Evolutionary conservation across 306 rosid genomes (phyloP).

Genomic region (Prunus mume): DNA sequence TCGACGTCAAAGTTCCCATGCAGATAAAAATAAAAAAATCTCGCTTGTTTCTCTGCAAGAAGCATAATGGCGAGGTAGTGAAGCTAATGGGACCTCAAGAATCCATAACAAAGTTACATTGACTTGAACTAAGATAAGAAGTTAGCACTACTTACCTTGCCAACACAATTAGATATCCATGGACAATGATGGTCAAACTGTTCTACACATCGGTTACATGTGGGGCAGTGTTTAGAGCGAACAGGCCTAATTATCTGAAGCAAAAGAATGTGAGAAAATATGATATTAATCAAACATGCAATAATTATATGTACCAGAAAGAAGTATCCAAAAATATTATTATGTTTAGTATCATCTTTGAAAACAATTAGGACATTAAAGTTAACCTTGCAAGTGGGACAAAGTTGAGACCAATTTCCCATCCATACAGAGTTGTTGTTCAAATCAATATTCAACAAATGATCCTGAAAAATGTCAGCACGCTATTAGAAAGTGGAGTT

Average conservation of each 20-base stretch:
- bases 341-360: not conserved
- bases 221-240: constrained; percentile 94
- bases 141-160: constrained; percentile 57
- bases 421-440: constrained; percentile 71
- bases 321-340: not conserved
- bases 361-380: constrained; percentile 19
- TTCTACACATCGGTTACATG: constrained; percentile 88
- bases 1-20: constrained; percentile 58
- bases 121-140: constrained; percentile 5
- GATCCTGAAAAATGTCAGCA: constrained; percentile 59
- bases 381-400: constrained; percentile 96
- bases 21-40: constrained; percentile 81
- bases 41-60: constrained; percentile 90
- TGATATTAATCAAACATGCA: not conserved
- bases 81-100: not conserved
- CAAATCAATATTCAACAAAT: constrained; percentile 71
- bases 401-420: constrained; percentile 98
- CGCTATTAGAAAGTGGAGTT: constrained; percentile 16
- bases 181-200: constrained; percentile 99
- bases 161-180: constrained; percentile 99
- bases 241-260: constrained; percentile 85
- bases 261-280: constrained; percentile 36
- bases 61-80: constrained; percentile 28
- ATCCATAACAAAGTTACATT: not conserved
- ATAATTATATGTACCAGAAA: not conserved